Conservation (phyloP, 768 basidiomycete genomes). For the Mycena amicta region DNA sequence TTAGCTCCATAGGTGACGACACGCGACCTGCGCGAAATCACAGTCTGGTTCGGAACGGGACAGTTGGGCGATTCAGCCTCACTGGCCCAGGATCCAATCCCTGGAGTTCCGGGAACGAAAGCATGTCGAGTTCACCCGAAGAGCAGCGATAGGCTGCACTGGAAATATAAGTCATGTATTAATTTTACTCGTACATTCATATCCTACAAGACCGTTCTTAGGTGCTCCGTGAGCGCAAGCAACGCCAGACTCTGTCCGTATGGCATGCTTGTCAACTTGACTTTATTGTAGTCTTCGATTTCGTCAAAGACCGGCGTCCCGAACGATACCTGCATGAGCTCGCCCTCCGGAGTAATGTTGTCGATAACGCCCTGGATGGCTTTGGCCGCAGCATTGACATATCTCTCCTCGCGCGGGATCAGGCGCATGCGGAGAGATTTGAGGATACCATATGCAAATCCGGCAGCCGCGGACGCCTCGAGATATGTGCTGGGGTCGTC, state of each 20-base stretch:
- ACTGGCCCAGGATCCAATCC: constrained; percentile 7
- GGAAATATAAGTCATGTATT: constrained; percentile 14
- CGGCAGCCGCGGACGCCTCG: constrained; percentile 51
- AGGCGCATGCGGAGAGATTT: constrained; percentile 46
- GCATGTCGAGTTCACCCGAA: constrained; percentile 9
- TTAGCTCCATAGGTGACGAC: constrained; percentile 47
- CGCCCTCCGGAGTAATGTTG: constrained; percentile 48
- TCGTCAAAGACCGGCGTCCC: constrained; percentile 55
- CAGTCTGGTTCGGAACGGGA: constrained; percentile 10
- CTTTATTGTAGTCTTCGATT: constrained; percentile 49
- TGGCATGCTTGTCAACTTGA: constrained; percentile 59
- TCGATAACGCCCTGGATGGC: constrained; percentile 46
- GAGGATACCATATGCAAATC: constrained; percentile 51
- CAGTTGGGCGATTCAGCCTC: constrained; percentile 12
- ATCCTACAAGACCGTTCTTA: constrained; percentile 42
- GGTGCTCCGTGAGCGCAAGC: constrained; percentile 50
- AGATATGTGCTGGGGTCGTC: constrained; percentile 54
- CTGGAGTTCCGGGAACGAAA: constrained; percentile 3
- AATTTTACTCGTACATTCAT: constrained; percentile 14
- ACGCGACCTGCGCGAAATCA: constrained; percentile 17
- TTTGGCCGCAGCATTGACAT: constrained; percentile 38
- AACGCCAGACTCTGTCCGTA: constrained; percentile 58
- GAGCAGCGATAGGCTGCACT: constrained; percentile 8
- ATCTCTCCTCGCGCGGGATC: constrained; percentile 42
- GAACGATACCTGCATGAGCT: constrained; percentile 51